Conservation (phyloP, 2,329 filamentous ascomycete genomes). For the Alternaria viburni region DNA sequence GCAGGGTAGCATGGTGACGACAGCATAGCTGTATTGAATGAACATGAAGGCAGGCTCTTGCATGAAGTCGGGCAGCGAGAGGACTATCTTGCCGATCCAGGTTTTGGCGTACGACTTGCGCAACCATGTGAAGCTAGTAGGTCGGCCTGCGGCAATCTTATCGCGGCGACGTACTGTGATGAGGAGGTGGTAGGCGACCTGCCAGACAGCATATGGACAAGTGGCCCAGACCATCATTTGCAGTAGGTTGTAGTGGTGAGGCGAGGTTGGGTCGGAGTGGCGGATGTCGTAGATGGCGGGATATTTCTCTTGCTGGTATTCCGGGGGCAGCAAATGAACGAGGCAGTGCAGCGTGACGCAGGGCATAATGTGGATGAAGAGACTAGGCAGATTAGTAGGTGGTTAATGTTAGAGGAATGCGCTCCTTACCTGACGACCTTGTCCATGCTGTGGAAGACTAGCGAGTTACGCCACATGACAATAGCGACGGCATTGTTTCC, state of each 20-base stretch:
- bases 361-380: slow-evolving; percentile 99
- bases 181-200: slow-evolving; percentile 88
- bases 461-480: slow-evolving; percentile 98
- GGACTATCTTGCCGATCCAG: slow-evolving; percentile 85
- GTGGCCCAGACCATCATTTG: slow-evolving; percentile 96
- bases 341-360: slow-evolving; percentile 92
- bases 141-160: slow-evolving; percentile 93
- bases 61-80: slow-evolving; percentile 73
- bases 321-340: slow-evolving; percentile 76
- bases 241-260: slow-evolving; percentile 77
- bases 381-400: slow-evolving; percentile 51
- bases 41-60: slow-evolving; percentile 95
- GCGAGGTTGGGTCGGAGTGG: slow-evolving; percentile 69
- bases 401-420: background rate
- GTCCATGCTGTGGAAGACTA: slow-evolving; percentile 98
- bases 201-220: slow-evolving; percentile 91
- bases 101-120: slow-evolving; percentile 88
- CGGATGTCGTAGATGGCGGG: slow-evolving; percentile 87
- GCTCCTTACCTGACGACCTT: slow-evolving; percentile 80
- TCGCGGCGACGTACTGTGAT: slow-evolving; percentile 95
- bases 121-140: slow-evolving; percentile 97
- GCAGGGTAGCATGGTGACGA: slow-evolving; percentile 92
- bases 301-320: slow-evolving; percentile 72
- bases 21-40: slow-evolving; percentile 91
- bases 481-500: slow-evolving; percentile 98